Evolutionary conservation across 371 early-diverging fungal genomes (phyloP).

Genomic region (Lichtheimia ornata): DNA sequence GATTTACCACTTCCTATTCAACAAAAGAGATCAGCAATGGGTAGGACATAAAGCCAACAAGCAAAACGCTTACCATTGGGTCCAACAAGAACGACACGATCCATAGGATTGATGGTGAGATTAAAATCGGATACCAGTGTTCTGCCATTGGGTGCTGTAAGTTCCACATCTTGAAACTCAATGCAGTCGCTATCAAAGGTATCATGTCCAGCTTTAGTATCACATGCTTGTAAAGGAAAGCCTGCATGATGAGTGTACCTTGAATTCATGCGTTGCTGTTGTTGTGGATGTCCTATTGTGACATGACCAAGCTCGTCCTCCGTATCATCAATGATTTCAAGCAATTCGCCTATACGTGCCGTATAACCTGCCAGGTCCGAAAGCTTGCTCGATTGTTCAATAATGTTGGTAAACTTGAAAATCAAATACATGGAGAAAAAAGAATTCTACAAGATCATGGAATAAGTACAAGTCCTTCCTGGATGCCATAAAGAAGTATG

Average conservation of each 20-base stretch:
- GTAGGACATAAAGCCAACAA: background rate
- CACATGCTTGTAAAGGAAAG: background rate
- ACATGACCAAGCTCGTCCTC: slow-evolving; percentile 46
- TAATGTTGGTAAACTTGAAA: slow-evolving; percentile 74
- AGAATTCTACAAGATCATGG: slow-evolving; percentile 43
- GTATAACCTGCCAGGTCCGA: slow-evolving; percentile 84
- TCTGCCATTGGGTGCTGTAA: slow-evolving; percentile 36
- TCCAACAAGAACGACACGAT: slow-evolving; percentile 69
- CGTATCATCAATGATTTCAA: slow-evolving; percentile 68
- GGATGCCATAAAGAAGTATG: background rate
- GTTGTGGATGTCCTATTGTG: slow-evolving; percentile 38
- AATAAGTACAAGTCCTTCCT: background rate
- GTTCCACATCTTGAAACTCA: slow-evolving; percentile 33
- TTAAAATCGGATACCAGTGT: slow-evolving; percentile 49
- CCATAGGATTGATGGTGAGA: slow-evolving; percentile 48
- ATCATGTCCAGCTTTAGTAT: background rate
- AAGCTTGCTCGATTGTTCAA: slow-evolving; percentile 64
- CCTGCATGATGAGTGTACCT: background rate
- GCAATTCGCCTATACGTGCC: slow-evolving; percentile 82
- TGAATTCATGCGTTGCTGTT: background rate
- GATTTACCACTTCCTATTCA: slow-evolving; percentile 60
- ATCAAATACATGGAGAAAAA: slow-evolving; percentile 82
- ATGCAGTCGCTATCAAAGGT: slow-evolving; percentile 22
- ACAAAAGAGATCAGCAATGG: slow-evolving; percentile 2
- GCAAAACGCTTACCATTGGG: slow-evolving; percentile 56